Percentiles rank a stretch among this genome's conserved stretches.
Evolutionary conservation across 2,329 filamentous ascomycete genomes (phyloP).

Genomic region (Endocalyx cinctus): DNA sequence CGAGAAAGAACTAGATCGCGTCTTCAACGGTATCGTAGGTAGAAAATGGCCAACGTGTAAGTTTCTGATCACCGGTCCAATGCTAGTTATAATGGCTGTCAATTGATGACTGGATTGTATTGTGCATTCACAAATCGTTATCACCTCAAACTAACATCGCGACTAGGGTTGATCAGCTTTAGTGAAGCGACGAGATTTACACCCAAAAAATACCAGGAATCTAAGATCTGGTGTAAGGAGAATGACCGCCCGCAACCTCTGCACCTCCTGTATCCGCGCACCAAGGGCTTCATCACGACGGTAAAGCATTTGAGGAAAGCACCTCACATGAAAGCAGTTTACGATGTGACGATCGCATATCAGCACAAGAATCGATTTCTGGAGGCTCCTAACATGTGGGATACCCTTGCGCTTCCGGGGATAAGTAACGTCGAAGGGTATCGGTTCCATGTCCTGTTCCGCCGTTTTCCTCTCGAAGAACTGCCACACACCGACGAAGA

Average conservation of each 20-base stretch:
- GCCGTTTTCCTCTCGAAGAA: conserved; percentile 43
- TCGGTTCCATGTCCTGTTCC: conserved; percentile 46
- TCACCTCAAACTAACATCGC: conserved; percentile 8
- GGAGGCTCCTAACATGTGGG: conserved; percentile 47
- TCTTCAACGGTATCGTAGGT: conserved; percentile 50
- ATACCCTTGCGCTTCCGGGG: conserved; percentile 39
- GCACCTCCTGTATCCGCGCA: conserved; percentile 57
- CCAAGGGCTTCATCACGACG: conserved; percentile 56
- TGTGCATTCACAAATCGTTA: too few relatives aligned
- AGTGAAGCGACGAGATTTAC: conserved; percentile 60
- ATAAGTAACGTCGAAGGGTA: conserved; percentile 37
- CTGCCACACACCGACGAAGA: conserved; percentile 43
- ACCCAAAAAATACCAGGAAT: conserved; percentile 45
- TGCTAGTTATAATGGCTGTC: too few relatives aligned
- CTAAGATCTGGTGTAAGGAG: conserved; percentile 47
- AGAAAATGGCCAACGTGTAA: conserved; percentile 54
- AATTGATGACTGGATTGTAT: too few relatives aligned
- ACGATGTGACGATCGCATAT: conserved; percentile 53
- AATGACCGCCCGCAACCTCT: conserved; percentile 46
- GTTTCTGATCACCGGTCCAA: too few relatives aligned
- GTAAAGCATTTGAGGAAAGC: conserved; percentile 50
- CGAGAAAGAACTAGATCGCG: conserved; percentile 48
- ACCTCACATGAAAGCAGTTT: conserved; percentile 48
- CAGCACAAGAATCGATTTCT: conserved; percentile 39
- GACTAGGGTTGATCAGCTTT: conserved; percentile 58